Conservation (phyloP, 192 early-diverging fungal genomes). For the Helicostylum pulchrum region DNA sequence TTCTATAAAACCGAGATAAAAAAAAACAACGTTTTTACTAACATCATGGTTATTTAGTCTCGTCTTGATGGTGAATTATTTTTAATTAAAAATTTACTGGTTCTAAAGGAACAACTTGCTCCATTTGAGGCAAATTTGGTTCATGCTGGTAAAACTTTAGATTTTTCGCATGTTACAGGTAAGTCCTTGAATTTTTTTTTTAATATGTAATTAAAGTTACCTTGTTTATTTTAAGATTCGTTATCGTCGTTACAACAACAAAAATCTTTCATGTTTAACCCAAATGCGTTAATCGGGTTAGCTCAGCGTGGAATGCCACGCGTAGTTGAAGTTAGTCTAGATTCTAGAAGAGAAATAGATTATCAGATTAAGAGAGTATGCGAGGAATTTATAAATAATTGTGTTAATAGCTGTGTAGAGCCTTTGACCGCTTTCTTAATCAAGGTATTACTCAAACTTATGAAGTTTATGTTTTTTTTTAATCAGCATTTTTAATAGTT, state of each 20-base stretch:
- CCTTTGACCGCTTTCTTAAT: conserved; percentile 62
- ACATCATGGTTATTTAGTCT: conserved; percentile 11
- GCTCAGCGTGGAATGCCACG: conserved; percentile 31
- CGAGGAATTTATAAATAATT: conserved; percentile 74
- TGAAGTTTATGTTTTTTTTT: neutral
- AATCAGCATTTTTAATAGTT: neutral
- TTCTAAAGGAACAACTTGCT: conserved; percentile 77
- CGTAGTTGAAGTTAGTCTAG: conserved; percentile 34
- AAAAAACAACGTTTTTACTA: neutral
- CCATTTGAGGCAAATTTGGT: conserved; percentile 76
- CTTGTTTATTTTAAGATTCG: neutral
- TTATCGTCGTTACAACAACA: conserved; percentile 18
- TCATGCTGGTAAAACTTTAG: conserved; percentile 64
- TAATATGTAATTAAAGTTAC: neutral
- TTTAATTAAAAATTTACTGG: conserved; percentile 83
- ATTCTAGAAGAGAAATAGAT: conserved; percentile 59
- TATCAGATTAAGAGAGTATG: conserved; percentile 66
- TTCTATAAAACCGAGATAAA: conserved; percentile 2
- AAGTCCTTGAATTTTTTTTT: neutral
- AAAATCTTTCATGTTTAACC: conserved; percentile 28
- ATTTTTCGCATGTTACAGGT: conserved; percentile 62
- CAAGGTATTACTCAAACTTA: conserved; percentile 5
- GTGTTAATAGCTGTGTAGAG: conserved; percentile 58
- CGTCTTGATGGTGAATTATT: conserved; percentile 73
- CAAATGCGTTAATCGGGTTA: conserved; percentile 27